Percentiles rank a stretch among this genome's conserved stretches.
Evolutionary conservation across 163 green algal genomes (phyloP).

Genomic region (Coccomyxa subellipsoidea): DNA sequence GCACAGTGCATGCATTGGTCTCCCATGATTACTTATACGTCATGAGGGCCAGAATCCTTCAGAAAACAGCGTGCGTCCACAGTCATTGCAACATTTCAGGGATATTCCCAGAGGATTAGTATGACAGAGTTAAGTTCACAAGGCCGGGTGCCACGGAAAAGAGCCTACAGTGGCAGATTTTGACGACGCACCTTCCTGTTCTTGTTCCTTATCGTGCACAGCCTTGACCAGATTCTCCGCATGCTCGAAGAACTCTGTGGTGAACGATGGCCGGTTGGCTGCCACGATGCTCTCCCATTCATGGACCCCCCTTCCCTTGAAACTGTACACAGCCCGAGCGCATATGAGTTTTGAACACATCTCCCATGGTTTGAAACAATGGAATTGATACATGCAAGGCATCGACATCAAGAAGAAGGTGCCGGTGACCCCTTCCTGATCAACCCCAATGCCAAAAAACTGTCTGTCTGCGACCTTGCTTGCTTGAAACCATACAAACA

Average conservation of each 20-base stretch:
- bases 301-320: slow-evolving; percentile 18
- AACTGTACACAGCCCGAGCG: slow-evolving; percentile 20
- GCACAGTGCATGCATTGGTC: not conserved
- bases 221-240: slow-evolving; percentile 38
- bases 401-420: too few relatives aligned
- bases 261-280: slow-evolving; percentile 39
- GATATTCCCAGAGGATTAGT: too few relatives aligned
- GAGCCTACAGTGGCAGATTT: too few relatives aligned
- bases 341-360: not conserved
- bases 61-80: not conserved
- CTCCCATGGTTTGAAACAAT: too few relatives aligned
- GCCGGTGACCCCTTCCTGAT: too few relatives aligned
- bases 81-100: too few relatives aligned
- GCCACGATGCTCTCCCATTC: slow-evolving; percentile 67
- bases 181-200: slow-evolving; percentile 21
- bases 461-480: too few relatives aligned
- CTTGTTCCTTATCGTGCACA: slow-evolving; percentile 6
- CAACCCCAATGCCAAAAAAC: too few relatives aligned
- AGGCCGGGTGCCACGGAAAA: too few relatives aligned
- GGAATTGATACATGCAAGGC: too few relatives aligned
- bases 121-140: too few relatives aligned
- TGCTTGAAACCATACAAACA: too few relatives aligned
- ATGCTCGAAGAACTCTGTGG: slow-evolving; percentile 66
- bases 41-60: not conserved
- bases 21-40: not conserved